These are phyloP conservation scores for Candida rishiriensis DNA, from an alignment of 805 yeast genomes.

Conservation along the genomic window DNA sequence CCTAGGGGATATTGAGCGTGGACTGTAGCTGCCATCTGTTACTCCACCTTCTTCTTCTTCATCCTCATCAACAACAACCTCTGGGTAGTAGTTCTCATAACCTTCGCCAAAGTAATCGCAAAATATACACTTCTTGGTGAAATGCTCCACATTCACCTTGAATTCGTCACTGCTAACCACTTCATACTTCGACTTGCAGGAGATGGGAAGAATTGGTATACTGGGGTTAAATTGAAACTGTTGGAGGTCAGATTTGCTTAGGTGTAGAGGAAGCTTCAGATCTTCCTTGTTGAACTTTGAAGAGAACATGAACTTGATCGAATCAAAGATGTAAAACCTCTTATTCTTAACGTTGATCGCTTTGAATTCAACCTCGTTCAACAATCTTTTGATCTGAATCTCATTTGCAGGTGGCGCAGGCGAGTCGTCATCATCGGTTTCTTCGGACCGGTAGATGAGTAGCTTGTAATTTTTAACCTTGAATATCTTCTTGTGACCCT, in stretches of 20 bases:
- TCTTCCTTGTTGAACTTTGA: conserved; percentile 17
- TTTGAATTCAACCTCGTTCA: conserved; percentile 25
- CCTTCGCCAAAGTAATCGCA: conserved; percentile 10
- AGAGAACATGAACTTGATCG: conserved; percentile 27
- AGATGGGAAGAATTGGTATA: conserved; percentile 14
- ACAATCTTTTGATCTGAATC: conserved; percentile 14
- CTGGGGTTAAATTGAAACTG: conserved; percentile 18
- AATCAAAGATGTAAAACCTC: conserved; percentile 25
- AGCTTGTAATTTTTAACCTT: conserved; percentile 21
- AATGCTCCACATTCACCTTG: conserved; percentile 20
- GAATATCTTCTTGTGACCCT: conserved; percentile 25
- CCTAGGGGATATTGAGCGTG: too few species aligned
- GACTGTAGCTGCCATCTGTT: background rate
- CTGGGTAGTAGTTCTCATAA: background rate
- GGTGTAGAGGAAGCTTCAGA: conserved; percentile 17
- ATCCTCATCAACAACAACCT: conserved; percentile 3
- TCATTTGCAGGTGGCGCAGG: background rate
- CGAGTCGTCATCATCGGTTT: background rate
- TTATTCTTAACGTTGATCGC: conserved; percentile 24
- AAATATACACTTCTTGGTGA: conserved; percentile 17
- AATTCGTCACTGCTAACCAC: conserved; percentile 19
- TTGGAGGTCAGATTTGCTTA: conserved; percentile 7
- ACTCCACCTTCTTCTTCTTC: background rate
- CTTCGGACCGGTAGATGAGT: conserved; percentile 17
- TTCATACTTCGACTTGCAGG: conserved; percentile 13